Evolutionary conservation across 2,329 filamentous ascomycete species (phyloP).

Genomic region (Trichoderma gracile): DNA sequence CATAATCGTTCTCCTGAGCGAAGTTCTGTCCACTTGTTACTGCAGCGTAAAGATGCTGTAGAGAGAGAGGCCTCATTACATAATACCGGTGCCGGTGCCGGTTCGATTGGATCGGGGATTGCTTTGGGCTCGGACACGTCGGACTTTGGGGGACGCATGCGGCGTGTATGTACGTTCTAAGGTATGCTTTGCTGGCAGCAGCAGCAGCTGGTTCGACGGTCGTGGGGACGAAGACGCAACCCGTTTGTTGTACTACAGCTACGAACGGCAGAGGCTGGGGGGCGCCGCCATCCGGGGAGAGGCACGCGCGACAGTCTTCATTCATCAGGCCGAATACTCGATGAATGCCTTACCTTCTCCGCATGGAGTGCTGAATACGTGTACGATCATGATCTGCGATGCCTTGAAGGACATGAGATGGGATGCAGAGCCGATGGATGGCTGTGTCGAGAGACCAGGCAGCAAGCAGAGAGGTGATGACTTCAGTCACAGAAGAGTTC

Average conservation of each 20-base stretch:
- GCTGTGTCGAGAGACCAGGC: neutral
- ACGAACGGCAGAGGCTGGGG: conserved; percentile 4
- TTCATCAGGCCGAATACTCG: neutral
- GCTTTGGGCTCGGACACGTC: conserved; percentile 16
- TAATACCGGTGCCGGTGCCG: conserved; percentile 2
- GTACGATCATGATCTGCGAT: neutral
- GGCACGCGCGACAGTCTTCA: neutral
- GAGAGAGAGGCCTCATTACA: neutral
- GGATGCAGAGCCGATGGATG: no score
- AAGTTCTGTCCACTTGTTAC: no score
- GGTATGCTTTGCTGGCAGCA: conserved; percentile 25
- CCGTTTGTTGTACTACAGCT: neutral
- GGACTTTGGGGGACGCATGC: conserved; percentile 1
- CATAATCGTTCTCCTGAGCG: conserved; percentile 9
- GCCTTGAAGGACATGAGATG: neutral
- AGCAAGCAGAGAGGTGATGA: neutral
- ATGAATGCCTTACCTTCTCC: neutral
- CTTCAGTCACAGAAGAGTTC: neutral
- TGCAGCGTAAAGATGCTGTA: no score
- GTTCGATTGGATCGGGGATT: neutral
- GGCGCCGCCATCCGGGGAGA: conserved; percentile 8
- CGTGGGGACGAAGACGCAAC: neutral
- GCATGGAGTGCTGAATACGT: neutral
- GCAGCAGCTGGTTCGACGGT: conserved; percentile 1
- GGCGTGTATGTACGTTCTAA: neutral